Conservation (phyloP, 768 basidiomycete genomes). For the Butyriboletus loyo region DNA sequence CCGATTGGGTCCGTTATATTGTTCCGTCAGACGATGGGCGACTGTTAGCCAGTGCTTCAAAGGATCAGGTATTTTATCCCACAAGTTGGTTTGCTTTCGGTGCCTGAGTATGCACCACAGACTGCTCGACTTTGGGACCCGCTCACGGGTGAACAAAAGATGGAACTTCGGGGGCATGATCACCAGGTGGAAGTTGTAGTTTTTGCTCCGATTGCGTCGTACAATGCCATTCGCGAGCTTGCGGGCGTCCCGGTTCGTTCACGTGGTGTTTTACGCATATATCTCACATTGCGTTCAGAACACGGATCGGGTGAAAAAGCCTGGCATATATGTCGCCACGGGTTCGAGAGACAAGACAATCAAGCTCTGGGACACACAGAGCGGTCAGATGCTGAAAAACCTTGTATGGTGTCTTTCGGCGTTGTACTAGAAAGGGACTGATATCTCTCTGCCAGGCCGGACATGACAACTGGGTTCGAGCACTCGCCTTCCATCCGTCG, state of each 20-base stretch:
- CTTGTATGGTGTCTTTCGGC: conserved; percentile 45
- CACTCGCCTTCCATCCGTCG: conserved; percentile 83
- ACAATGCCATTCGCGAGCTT: conserved; percentile 73
- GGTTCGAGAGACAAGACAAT: conserved; percentile 91
- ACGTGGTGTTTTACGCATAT: neutral
- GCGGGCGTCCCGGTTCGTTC: conserved; percentile 63
- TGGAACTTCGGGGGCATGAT: conserved; percentile 84
- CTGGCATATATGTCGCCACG: conserved; percentile 65
- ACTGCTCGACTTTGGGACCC: conserved; percentile 78
- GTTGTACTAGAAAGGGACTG: conserved; percentile 1
- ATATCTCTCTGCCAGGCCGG: conserved; percentile 46
- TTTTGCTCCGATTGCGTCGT: conserved; percentile 76
- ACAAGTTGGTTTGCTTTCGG: neutral
- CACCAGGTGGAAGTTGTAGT: conserved; percentile 80
- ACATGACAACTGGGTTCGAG: conserved; percentile 90
- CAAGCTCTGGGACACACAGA: conserved; percentile 84
- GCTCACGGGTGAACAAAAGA: conserved; percentile 69
- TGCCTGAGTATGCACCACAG: conserved; percentile 35
- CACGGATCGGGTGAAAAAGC: conserved; percentile 48
- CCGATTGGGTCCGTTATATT: conserved; percentile 80
- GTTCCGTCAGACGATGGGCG: conserved; percentile 69
- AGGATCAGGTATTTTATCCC: conserved; percentile 67
- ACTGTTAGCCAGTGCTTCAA: conserved; percentile 76
- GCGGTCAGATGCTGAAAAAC: conserved; percentile 76
- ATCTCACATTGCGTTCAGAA: conserved; percentile 34